Conservation (phyloP, 2,329 filamentous ascomycete species). For the Diaporthe citri region DNA sequence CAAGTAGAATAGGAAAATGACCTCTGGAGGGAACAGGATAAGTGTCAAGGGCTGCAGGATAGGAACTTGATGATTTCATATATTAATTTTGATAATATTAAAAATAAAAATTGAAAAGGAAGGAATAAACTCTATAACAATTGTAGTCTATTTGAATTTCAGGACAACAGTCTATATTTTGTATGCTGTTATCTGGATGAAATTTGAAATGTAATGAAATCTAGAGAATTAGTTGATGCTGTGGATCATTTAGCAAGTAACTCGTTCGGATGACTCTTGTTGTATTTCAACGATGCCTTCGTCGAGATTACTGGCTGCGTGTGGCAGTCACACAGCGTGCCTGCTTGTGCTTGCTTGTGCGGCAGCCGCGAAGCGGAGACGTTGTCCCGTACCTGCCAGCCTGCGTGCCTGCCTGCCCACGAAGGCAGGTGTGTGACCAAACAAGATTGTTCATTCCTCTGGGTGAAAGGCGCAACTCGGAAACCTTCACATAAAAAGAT, state of each 20-base stretch:
- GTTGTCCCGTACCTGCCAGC: not conserved
- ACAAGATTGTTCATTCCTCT: slow-evolving; percentile 11
- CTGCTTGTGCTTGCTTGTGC: not conserved
- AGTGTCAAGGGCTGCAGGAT: not conserved
- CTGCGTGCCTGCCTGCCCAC: not conserved
- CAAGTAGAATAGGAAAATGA: no score
- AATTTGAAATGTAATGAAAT: not conserved
- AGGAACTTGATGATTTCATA: not conserved
- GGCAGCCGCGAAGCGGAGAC: slow-evolving; percentile 3
- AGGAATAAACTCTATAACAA: not conserved
- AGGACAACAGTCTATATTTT: not conserved
- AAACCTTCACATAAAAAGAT: slow-evolving; percentile 27
- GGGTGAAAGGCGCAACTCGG: not conserved
- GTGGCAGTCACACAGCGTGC: not conserved
- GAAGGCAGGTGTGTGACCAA: not conserved
- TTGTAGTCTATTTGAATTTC: not conserved
- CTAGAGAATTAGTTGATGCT: not conserved
- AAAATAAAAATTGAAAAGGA: slow-evolving; percentile 1
- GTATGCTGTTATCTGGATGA: not conserved
- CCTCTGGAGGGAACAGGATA: not conserved
- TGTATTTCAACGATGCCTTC: not conserved
- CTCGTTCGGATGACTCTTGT: not conserved
- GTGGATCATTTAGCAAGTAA: not conserved
- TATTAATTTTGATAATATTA: not conserved
- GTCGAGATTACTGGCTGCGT: not conserved